Evolutionary conservation across 371 early-diverging fungal genomes (phyloP).

Genomic region (Caulochytrium protostelioides): DNA sequence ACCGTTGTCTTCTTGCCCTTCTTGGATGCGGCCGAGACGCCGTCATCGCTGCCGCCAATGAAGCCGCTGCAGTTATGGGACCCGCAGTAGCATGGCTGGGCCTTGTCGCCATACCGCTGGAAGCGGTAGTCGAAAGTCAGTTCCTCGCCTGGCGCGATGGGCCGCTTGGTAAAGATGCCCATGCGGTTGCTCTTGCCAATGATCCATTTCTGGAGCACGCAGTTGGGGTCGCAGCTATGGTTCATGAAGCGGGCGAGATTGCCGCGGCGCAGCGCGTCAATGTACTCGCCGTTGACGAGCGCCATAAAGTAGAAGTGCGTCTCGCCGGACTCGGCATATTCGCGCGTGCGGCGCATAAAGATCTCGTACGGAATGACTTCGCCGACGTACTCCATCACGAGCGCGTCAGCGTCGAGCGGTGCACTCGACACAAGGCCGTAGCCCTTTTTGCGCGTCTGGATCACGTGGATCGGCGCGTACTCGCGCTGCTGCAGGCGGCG

Average conservation of each 20-base stretch:
- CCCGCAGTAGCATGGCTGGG: constrained; percentile 85
- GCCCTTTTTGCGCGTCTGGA: constrained; percentile 73
- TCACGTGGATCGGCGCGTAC: constrained; percentile 65
- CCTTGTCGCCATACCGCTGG: constrained; percentile 35
- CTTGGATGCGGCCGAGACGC: too few relatives aligned
- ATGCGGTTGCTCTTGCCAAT: constrained; percentile 17
- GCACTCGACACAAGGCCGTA: constrained; percentile 31
- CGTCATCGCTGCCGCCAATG: constrained; percentile 55
- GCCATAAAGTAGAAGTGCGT: constrained; percentile 92
- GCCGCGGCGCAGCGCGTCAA: constrained; percentile 36
- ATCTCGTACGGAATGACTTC: constrained; percentile 62
- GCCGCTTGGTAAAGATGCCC: constrained; percentile 26
- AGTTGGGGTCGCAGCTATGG: constrained; percentile 41
- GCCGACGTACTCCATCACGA: constrained; percentile 91
- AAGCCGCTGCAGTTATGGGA: constrained; percentile 67
- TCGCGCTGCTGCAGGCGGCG: constrained; percentile 56
- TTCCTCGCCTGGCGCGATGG: constrained; percentile 23
- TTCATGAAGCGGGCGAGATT: constrained; percentile 39
- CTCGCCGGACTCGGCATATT: constrained; percentile 54
- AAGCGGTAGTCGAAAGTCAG: constrained; percentile 42
- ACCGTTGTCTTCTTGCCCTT: too few relatives aligned
- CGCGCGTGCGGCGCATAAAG: constrained; percentile 56
- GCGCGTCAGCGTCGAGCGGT: constrained; percentile 13
- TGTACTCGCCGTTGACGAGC: constrained; percentile 21
- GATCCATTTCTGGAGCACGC: constrained; percentile 30